Conservation (phyloP, 805 yeast genomes). For the Suhomyces vadensis region DNA sequence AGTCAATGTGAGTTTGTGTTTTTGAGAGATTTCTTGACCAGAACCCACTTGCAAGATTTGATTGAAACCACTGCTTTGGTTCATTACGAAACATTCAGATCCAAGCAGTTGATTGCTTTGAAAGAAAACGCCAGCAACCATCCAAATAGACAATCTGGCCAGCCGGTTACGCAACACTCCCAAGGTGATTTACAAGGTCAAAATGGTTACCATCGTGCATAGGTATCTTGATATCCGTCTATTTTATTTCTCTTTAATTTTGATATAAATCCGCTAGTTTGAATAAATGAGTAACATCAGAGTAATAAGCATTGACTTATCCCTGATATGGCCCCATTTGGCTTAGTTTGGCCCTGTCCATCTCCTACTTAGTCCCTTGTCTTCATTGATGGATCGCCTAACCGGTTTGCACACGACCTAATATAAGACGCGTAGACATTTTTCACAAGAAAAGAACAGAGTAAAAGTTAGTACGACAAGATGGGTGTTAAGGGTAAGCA, state of each 20-base stretch:
- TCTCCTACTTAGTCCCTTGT: no score
- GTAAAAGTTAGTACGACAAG: background rate
- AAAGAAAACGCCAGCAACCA: conserved; percentile 77
- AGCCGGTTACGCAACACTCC: conserved; percentile 12
- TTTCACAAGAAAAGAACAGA: background rate
- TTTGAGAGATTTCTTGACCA: conserved; percentile 88
- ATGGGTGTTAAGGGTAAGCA: conserved; percentile 34
- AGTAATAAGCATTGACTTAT: no score
- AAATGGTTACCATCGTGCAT: conserved; percentile 9
- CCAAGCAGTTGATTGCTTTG: conserved; percentile 89
- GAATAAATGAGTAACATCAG: no score
- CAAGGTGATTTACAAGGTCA: conserved; percentile 3
- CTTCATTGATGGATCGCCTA: background rate
- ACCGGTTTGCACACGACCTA: background rate
- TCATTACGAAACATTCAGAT: conserved; percentile 91
- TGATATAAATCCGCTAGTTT: conserved; percentile 1
- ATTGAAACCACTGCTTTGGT: conserved; percentile 86
- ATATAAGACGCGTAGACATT: conserved; percentile 1
- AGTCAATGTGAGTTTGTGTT: conserved; percentile 95
- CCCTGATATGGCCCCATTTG: no score
- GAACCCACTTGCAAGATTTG: conserved; percentile 94
- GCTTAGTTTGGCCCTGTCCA: no score
- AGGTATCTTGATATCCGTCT: background rate
- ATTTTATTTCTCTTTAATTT: conserved; percentile 1
- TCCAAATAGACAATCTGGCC: conserved; percentile 36